Base-by-base conservation (phyloP, 192 early-diverging fungal genomes). In the Mycoemilia scoparia region DNA sequence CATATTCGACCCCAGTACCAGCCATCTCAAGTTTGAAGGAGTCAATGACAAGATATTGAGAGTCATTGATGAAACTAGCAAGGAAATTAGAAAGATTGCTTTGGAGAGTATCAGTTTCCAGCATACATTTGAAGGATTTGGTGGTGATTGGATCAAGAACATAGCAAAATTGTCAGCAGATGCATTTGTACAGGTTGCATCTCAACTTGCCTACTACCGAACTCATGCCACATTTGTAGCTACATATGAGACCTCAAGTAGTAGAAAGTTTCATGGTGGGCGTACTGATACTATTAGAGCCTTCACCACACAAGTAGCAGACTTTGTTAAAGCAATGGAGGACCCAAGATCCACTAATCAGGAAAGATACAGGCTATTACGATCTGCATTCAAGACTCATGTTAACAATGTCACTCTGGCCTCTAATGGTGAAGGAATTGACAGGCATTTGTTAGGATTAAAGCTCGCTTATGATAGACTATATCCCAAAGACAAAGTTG, bases 241-340 rank as follows among this genome's bases (percentile, higher is more conserved):
- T 10, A 80, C 77, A 0, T 87, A 87, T 45, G 84, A 87, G 52
- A 74, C 84, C 11, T 76, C 69, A 5, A 61, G 63, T 21, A 82
- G 77, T 2, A 56, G 84, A 9, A 49, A 70, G 26, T 87, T 69
- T 51, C 41, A 63, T 12, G 67, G 69, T 34, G 84, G 84, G 14
- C 70, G 84, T n/a, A 87, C 84, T 2, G 84, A 85, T 44, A 85
- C 84, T 2, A 77, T 67, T 29, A 56, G 84, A 2, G 74, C 80
- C 3, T 51, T 81, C 7, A 75, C 71, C 14, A 32, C 46, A 0
- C 82, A 74, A 4, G 65, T 60, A 10, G 57, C 60, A 21, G 64
- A 36, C 0, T 82, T 85, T 60, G 66, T 81, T n/a, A 43, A 64
- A 27, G 57, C 57, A 16, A 77, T 82, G 54, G 54, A 73, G 9